A percentile compares a stretch with the other conserved stretches of the same genome.
These are phyloP conservation scores for Tribonema minus DNA, from an alignment of 108 stramenopile genomes.

Conservation along the genomic window DNA sequence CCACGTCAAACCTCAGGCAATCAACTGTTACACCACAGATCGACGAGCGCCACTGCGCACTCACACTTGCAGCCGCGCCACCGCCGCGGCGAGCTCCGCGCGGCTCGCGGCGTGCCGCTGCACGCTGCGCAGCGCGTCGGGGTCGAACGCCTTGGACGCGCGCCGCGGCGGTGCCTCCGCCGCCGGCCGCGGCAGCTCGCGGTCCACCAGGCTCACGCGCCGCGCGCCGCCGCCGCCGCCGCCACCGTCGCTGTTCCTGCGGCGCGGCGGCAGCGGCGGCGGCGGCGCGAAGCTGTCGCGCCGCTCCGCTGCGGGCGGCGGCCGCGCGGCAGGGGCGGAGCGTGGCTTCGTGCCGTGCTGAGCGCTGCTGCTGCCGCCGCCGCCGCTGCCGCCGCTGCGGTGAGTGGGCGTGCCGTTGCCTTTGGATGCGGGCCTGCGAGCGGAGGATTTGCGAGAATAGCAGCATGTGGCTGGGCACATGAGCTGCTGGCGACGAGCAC, in stretches of 20 bases:
- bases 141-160: constrained; percentile 32
- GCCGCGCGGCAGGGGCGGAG: neutral
- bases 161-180: neutral
- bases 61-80: neutral
- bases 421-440: neutral
- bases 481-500: too few relatives aligned
- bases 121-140: constrained; percentile 27
- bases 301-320: neutral
- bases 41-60: neutral
- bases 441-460: neutral
- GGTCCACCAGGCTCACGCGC: neutral
- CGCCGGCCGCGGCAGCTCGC: neutral
- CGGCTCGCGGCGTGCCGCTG: constrained; percentile 24
- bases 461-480: too few relatives aligned
- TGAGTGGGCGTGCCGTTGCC: neutral
- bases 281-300: neutral
- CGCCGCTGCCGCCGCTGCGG: neutral
- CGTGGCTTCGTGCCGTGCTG: neutral
- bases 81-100: neutral
- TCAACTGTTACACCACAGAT: too few relatives aligned
- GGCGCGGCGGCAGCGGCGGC: neutral
- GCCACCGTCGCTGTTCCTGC: neutral
- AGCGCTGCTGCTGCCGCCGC: neutral
- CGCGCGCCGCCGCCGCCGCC: neutral
- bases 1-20: too few relatives aligned